These are phyloP conservation scores for Trichoderma sp. DNA, from an alignment of 2,329 filamentous ascomycete species.

Conservation along the genomic window DNA sequence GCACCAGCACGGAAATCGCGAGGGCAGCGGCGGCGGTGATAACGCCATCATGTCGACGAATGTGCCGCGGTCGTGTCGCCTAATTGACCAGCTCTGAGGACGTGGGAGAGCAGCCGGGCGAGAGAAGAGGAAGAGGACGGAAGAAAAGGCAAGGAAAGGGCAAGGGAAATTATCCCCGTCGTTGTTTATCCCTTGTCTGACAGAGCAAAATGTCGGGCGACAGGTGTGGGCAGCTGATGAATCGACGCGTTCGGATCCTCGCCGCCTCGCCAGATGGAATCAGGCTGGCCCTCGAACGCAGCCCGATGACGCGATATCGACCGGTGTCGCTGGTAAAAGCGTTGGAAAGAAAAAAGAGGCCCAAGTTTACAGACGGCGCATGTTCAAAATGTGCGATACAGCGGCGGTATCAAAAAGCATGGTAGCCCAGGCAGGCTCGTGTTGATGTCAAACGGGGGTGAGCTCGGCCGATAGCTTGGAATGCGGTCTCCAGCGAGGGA, in stretches of 20 bases:
- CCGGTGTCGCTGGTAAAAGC: not conserved
- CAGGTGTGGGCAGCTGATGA: conserved; percentile 26
- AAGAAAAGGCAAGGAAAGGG: not conserved
- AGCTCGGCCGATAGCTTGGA: conserved; percentile 5
- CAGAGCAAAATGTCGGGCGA: conserved; percentile 16
- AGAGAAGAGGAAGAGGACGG: conserved; percentile 1
- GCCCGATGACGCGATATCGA: conserved; percentile 19
- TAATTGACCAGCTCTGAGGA: conserved; percentile 12
- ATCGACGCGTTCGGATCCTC: conserved; percentile 22
- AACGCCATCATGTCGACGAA: conserved; percentile 52
- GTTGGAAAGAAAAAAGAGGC: not conserved
- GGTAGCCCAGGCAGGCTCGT: conserved; percentile 21
- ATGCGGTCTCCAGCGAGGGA: not conserved
- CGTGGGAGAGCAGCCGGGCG: not conserved
- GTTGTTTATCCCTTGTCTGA: conserved; percentile 25
- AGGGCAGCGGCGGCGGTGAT: conserved; percentile 66
- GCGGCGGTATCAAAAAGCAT: conserved; percentile 21
- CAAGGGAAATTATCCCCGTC: conserved; percentile 11
- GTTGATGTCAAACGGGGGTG: conserved; percentile 24
- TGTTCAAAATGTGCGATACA: conserved; percentile 24
- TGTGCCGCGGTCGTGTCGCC: conserved; percentile 18
- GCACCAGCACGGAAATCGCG: conserved; percentile 87
- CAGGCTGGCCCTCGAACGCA: conserved; percentile 13
- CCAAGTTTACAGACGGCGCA: conserved; percentile 22
- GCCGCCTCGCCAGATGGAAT: conserved; percentile 11